A percentile compares a stretch with the other conserved stretches of the same genome.
Conservation (phyloP, 257 asterid species). For the Hygrophila difformis region DNA sequence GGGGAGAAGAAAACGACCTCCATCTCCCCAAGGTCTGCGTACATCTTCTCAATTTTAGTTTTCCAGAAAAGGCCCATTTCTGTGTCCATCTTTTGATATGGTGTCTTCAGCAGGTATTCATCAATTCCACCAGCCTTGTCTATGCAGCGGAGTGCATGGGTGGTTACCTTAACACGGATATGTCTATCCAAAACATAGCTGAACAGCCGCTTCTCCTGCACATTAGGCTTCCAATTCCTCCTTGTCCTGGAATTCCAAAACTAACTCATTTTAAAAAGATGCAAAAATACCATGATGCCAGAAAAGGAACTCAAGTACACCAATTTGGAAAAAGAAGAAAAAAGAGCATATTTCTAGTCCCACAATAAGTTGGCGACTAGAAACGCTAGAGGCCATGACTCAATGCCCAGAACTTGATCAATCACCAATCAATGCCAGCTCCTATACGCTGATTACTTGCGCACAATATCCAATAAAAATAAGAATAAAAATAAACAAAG, state of each 20-base stretch:
- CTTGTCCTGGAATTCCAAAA: conserved; percentile 42
- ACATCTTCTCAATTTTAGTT: conserved; percentile 78
- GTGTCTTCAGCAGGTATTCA: conserved; percentile 88
- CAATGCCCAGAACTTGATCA: conserved; percentile 4
- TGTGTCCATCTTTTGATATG: conserved; percentile 82
- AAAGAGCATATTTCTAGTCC: not conserved
- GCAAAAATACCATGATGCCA: conserved; percentile 1
- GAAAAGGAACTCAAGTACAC: not conserved
- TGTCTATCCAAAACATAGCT: conserved; percentile 86
- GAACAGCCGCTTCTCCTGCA: conserved; percentile 83
- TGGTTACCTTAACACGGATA: conserved; percentile 72
- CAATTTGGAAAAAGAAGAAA: not conserved
- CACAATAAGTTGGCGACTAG: not conserved
- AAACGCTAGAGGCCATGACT: not conserved
- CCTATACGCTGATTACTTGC: not conserved
- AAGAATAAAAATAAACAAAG: conserved; percentile 2
- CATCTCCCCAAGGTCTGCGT: conserved; percentile 82
- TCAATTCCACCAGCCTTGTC: conserved; percentile 97
- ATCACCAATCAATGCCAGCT: conserved; percentile 15
- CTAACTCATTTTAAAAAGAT: not conserved
- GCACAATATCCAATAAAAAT: conserved; percentile 3
- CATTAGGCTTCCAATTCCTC: conserved; percentile 89
- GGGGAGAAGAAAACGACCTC: conserved; percentile 80
- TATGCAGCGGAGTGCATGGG: conserved; percentile 92
- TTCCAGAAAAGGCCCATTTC: conserved; percentile 89